Evolutionary conservation across 2,329 filamentous ascomycete genomes (phyloP), one percentile per base, ranked within the genome.

Genomic region (Trichoderma sp.): DNA sequence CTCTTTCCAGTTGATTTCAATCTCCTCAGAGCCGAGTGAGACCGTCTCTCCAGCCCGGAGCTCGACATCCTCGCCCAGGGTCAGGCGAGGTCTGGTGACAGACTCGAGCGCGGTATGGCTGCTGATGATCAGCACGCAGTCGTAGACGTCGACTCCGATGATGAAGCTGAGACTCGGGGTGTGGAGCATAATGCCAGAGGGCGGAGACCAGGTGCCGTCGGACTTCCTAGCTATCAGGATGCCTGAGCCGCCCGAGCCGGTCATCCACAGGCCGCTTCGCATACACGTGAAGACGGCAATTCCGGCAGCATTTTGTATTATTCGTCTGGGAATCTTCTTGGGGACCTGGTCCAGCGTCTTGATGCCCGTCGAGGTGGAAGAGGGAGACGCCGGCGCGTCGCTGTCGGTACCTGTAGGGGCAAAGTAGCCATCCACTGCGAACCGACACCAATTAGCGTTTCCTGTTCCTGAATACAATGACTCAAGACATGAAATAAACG

Each of bases 221-320:
- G 91, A 90, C 75, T 92, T 91, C 73, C 93, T 88, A 21, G 90
- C 94, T 69, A 97, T 89, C 49, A 98, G 84, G 49, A 98, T 87
- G 61, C 95, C 95, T 68, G 93, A 95, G 49, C 95, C 95, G 32
- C 94, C 94, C 18, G 94, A 94, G 56, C 95, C 95, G 56, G 92
- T 95, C 74, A 97, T 86, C 92, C 94, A 97, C 37, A 97, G 83
- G 14, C 95, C 95, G 16, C 93, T 95, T 70, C 95, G 90, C 93
- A 97, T 97, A 34, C 93, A 97, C 0, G 94, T 97, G 82, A 97
- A 97, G 73, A 98, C 92, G 66, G 93, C 94, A 69, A 98, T 86
- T 13, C 93, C 95, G 73, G 95, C 93, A 32, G 94, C 94, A 80
- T 96, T 92, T 76, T 92, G 89, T 74, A 98, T 93, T 68, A 97